These are phyloP conservation scores for Candida yuanshanica DNA, from an alignment of 805 yeast species.

Conservation along the genomic window DNA sequence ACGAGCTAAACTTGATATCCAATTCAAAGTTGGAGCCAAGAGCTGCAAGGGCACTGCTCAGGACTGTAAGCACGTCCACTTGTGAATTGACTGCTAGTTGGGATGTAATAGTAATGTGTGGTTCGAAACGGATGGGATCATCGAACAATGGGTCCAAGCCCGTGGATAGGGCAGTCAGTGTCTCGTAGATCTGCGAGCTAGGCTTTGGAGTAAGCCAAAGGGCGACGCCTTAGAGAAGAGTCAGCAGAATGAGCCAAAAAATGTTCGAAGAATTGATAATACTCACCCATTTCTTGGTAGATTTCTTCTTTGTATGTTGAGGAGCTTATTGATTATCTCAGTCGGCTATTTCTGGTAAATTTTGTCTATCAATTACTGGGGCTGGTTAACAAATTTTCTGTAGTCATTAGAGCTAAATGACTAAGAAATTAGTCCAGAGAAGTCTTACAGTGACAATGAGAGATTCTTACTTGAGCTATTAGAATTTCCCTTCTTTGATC, in stretches of 20 bases:
- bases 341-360: too few relatives aligned
- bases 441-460: too few relatives aligned
- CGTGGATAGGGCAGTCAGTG: conserved; percentile 51
- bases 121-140: conserved; percentile 62
- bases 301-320: too few relatives aligned
- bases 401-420: too few relatives aligned
- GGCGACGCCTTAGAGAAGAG: conserved; percentile 34
- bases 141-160: conserved; percentile 69
- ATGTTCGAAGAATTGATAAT: not conserved
- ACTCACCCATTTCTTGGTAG: too few relatives aligned
- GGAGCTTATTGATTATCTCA: too few relatives aligned
- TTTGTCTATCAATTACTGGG: too few relatives aligned
- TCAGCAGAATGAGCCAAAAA: not conserved
- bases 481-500: too few relatives aligned
- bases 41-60: conserved; percentile 57
- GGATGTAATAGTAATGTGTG: conserved; percentile 75
- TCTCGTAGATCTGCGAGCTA: conserved; percentile 48
- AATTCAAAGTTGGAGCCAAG: conserved; percentile 20
- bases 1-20: conserved; percentile 10
- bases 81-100: conserved; percentile 43
- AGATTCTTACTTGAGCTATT: too few relatives aligned
- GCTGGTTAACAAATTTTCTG: too few relatives aligned
- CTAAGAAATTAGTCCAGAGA: too few relatives aligned
- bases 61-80: conserved; percentile 53
- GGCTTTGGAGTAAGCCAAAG: conserved; percentile 72